phyloP scores from a whole-genome alignment of 352 stramenopile species.

The Globisporangium abappressorium region DNA sequence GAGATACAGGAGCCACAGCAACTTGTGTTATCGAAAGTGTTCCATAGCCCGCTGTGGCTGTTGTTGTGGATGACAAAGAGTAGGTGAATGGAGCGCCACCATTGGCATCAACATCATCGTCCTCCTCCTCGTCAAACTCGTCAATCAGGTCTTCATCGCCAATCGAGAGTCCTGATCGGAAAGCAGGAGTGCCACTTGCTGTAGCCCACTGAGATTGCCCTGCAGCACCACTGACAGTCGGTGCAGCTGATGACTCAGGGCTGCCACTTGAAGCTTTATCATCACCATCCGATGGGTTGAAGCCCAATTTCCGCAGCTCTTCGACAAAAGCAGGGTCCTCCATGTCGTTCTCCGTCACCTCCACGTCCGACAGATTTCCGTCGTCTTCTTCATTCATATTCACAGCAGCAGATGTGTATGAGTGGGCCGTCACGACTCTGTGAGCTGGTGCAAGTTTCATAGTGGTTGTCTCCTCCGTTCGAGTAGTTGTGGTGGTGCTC shows the following conservation, averaged over 20 bases:
- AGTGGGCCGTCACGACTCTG: conserved; percentile 3
- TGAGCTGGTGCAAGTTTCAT: neutral
- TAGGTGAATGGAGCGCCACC: neutral
- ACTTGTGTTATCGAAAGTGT: neutral
- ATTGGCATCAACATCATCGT: conserved; percentile 14
- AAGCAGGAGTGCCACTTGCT: conserved; percentile 1
- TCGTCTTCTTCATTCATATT: conserved; percentile 13
- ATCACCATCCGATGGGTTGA: conserved; percentile 11
- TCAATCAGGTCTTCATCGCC: conserved; percentile 67
- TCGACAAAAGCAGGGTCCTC: conserved; percentile 47
- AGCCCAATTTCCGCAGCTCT: conserved; percentile 42
- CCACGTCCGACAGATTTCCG: conserved; percentile 30
- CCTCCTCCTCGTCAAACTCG: conserved; percentile 50
- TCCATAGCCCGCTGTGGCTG: neutral
- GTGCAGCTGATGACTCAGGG: neutral
- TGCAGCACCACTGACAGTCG: neutral
- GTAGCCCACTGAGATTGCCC: neutral
- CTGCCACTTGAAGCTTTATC: neutral
- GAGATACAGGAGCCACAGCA: neutral
- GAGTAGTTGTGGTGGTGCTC: neutral
- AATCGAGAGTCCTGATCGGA: conserved; percentile 23
- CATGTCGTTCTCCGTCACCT: conserved; percentile 62
- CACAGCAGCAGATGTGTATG: conserved; percentile 17
- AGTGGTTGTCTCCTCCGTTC: neutral
- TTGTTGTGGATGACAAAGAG: neutral